Conservation (phyloP, 768 basidiomycete genomes). For the Russula sp. region DNA sequence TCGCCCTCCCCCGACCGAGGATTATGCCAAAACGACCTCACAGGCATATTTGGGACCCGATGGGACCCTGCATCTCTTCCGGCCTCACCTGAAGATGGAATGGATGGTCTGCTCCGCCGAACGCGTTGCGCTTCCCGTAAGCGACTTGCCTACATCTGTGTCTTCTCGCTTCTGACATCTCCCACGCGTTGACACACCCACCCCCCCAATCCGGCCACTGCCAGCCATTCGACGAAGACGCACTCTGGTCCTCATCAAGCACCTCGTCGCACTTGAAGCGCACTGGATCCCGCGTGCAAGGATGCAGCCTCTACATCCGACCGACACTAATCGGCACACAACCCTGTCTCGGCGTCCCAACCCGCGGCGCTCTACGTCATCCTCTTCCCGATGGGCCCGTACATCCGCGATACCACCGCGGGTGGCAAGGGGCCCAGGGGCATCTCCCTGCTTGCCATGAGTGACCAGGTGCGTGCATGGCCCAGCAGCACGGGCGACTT, state of each 20-base stretch:
- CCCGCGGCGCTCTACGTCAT: slow-evolving; percentile 86
- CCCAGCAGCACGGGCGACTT: slow-evolving; percentile 46
- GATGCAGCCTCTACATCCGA: slow-evolving; percentile 83
- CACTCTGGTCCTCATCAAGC: slow-evolving; percentile 52
- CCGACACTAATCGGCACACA: slow-evolving; percentile 60
- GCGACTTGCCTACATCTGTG: not conserved
- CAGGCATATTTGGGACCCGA: slow-evolving; percentile 68
- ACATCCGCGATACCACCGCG: slow-evolving; percentile 33
- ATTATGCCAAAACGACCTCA: not conserved
- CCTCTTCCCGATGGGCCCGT: slow-evolving; percentile 54
- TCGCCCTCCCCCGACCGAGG: not conserved
- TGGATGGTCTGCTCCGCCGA: slow-evolving; percentile 64
- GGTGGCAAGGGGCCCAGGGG: slow-evolving; percentile 1
- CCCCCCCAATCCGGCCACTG: not conserved
- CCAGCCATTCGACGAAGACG: slow-evolving; percentile 41
- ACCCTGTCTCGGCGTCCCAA: slow-evolving; percentile 60
- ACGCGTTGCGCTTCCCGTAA: slow-evolving; percentile 38
- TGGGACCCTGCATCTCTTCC: slow-evolving; percentile 70
- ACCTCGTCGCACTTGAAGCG: slow-evolving; percentile 62
- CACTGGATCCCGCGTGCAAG: slow-evolving; percentile 75
- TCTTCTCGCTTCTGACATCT: not conserved
- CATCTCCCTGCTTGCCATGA: slow-evolving; percentile 41
- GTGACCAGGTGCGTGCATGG: slow-evolving; percentile 42
- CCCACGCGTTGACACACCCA: not conserved
- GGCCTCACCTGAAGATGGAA: slow-evolving; percentile 81